Conservation (phyloP, 805 yeast genomes). For the Teunomyces tritomae region DNA sequence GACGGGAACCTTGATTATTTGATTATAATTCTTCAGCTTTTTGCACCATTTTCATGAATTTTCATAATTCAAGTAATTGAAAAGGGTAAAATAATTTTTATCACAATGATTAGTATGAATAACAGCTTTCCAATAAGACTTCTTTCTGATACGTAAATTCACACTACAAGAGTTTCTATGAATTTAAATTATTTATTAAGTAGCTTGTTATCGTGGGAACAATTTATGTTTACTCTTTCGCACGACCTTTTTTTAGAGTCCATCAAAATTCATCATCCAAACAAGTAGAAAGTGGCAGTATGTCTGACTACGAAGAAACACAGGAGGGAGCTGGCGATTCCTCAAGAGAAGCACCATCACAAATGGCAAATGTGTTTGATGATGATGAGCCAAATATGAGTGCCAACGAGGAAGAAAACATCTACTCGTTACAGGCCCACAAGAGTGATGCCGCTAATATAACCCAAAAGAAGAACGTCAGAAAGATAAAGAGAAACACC, state of each 20-base stretch:
- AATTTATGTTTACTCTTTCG: background rate
- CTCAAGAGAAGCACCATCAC: background rate
- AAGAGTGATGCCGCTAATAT: slow-evolving; percentile 13
- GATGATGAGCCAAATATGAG: slow-evolving; percentile 1
- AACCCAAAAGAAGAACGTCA: slow-evolving; percentile 29
- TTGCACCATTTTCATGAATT: too few relatives aligned
- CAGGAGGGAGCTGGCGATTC: slow-evolving; percentile 2
- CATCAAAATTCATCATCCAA: slow-evolving; percentile 3
- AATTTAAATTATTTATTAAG: too few relatives aligned
- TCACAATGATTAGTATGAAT: too few relatives aligned
- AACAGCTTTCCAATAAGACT: too few relatives aligned
- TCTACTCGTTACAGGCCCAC: slow-evolving; percentile 22
- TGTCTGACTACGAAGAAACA: slow-evolving; percentile 3
- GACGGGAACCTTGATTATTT: too few relatives aligned
- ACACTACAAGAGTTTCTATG: too few relatives aligned
- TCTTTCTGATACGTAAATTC: too few relatives aligned
- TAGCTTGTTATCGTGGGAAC: background rate
- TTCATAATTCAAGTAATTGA: too few relatives aligned
- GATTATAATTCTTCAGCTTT: too few relatives aligned
- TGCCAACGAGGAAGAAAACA: slow-evolving; percentile 20
- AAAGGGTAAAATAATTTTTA: too few relatives aligned
- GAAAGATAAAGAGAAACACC: slow-evolving; percentile 15
- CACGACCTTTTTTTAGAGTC: slow-evolving; percentile 1
- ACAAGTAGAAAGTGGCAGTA: background rate
- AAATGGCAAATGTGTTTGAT: slow-evolving; percentile 2